Percentiles rank a stretch among this genome's conserved stretches.
These are phyloP conservation scores for Heterobasidion annosum DNA, from an alignment of 1,284 basidiomycete species.

Conservation along the genomic window DNA sequence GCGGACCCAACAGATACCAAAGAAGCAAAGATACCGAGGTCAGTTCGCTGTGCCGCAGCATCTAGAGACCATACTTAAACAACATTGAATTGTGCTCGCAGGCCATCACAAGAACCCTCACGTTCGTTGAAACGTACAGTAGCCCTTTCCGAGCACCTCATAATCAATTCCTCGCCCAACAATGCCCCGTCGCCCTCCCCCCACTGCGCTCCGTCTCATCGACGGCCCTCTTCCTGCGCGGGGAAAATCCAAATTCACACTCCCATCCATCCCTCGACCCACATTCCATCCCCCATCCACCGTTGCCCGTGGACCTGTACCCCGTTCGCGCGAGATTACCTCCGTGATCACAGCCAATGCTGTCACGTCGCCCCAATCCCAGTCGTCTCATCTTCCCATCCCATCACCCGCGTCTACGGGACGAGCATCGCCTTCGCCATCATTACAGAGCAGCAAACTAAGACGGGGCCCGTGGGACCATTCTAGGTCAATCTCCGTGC, in stretches of 20 bases:
- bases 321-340: conserved; percentile 6
- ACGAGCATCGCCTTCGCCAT: background rate
- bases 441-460: background rate
- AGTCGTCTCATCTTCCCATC: background rate
- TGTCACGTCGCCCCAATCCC: background rate
- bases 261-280: conserved; percentile 47
- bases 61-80: background rate
- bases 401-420: background rate
- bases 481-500: conserved; percentile 30
- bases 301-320: conserved; percentile 18
- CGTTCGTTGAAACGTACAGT: too few species aligned
- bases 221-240: conserved; percentile 48
- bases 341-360: background rate
- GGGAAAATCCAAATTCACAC: conserved; percentile 41
- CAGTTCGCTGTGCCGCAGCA: background rate
- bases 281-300: conserved; percentile 31
- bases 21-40: background rate
- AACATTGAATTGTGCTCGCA: background rate
- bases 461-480: conserved; percentile 53
- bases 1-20: too few species aligned
- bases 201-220: conserved; percentile 45
- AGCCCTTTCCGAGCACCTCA: too few species aligned
- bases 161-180: background rate
- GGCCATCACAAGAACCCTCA: too few species aligned
- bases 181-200: conserved; percentile 56